Evolutionary conservation across 2,329 filamentous ascomycete species (phyloP), one percentile per base, ranked within the genome.

Genomic region (Diaporthe velutina): DNA sequence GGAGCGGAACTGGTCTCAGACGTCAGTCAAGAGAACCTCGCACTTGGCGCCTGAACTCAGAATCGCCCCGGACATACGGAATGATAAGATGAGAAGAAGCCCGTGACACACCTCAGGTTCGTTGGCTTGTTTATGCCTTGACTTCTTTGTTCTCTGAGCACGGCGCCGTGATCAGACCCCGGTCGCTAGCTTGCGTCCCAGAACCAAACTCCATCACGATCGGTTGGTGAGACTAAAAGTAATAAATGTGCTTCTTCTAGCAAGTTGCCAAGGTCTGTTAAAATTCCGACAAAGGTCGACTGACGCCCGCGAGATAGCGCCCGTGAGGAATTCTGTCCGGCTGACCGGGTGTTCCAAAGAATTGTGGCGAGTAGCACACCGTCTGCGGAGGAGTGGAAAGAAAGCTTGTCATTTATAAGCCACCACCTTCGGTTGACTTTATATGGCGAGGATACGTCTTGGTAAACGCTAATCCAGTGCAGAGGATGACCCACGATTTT

Each of bases 11-110:
- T 54, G 45, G 48, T 68, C 64, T 68, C 64, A 68, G 40, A 68
- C 64, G 64, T 68, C 48, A 68, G 64, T 68, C 64, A 68, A 68
- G 64, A 54, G 48, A 68, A 68, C 64, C 33, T 68, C 64, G 33
- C 8, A 40, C 64, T 68, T 68, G 64, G 64, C 64, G 64, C 48
- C 48, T 68, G 64, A 30, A 54, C 33, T 19, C 33, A 68, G 48
- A 28, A 68, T 40, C 25, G 60, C 9, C 17, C 48, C 64, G 64
- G 64, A 3, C 48, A 68, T 40, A 54, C 64, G 64, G 64, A 68
- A 68, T 68, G 64, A 54, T 54, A 68, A 68, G 64, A 28, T 40
- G 33, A 33, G 15, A 40, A 19, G 33, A 68, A 52, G 22, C 64
- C 45, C 48, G 33, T 68, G 64, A 40, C 48, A 54, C 48, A 19